Base-by-base conservation (phyloP, 768 basidiomycete genomes). In the Rhodotorula toruloides region DNA sequence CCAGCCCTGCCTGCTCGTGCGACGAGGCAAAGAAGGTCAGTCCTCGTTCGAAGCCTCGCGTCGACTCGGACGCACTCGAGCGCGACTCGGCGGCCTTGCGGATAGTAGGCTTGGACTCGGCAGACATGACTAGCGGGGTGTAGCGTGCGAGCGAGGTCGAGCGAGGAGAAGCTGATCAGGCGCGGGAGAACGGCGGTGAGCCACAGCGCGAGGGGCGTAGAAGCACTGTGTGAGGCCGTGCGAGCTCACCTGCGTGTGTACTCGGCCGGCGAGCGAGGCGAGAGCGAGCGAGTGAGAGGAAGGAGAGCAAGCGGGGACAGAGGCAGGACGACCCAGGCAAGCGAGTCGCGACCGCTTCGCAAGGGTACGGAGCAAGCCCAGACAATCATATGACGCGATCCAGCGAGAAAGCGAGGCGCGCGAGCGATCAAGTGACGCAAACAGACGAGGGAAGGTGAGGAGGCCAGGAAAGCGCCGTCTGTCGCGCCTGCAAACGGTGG, bases 1-100 rank as follows among this genome's bases (percentile, higher is more conserved):
- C 72, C 75, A 39, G 80, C 80, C 74, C 80, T 81, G 48, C 81
- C 78, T 61, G 47, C 17, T n/a, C 9, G 34, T 9, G 10, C 22
- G 36, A 25, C 19, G 40, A 27, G 36, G 13, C 17, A 25, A 34
- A 31, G 9, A 7, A 36, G 8, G 12, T 16, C 27, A 31, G 36
- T 4, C 9, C 3, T 8, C 5, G 31, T 9, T 19, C 17, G 17
- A 3, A n/a, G n/a, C n/a, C n/a, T n/a, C n/a, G n/a, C n/a, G n/a
- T n/a, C n/a, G 50, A 21, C 52, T 19, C 3, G 36, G 12, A 39
- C 49, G 39, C 40, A 53, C 40, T 13, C 22, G 49, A 52, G 50
- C 50, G 49, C 16, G 39, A 25, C 29, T 25, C 58, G 19, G 13
- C 39, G 5, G 6, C n/a, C 52, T 53, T 49, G 5, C n/a, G 37